Conservation (phyloP, 2,329 filamentous ascomycete species). For the Elsinoe arachidis region DNA sequence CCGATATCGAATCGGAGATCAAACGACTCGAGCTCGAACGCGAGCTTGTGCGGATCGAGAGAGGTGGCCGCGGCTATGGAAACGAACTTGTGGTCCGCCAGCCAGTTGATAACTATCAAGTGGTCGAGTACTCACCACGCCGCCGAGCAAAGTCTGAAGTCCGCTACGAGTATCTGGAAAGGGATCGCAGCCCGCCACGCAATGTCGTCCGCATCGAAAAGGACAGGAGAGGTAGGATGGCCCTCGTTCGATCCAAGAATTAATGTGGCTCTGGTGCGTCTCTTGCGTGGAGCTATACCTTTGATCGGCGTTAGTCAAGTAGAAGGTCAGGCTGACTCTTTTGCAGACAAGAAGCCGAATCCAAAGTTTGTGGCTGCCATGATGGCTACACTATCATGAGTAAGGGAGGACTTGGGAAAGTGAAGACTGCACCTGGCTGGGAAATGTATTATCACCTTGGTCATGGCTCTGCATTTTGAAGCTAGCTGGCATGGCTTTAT, state of each 20-base stretch:
- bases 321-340: constrained; percentile 16
- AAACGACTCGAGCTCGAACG: constrained; percentile 60
- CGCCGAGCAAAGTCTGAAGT: constrained; percentile 44
- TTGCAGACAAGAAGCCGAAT: constrained; percentile 31
- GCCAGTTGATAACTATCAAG: constrained; percentile 36
- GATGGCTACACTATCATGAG: constrained; percentile 35
- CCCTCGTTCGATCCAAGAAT: constrained; percentile 69
- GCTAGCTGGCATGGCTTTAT: too few species aligned
- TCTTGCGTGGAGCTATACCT: constrained; percentile 11
- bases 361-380: constrained; percentile 37
- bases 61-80: constrained; percentile 30
- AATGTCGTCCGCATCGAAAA: constrained; percentile 66
- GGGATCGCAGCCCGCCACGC: constrained; percentile 35
- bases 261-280: constrained; percentile 35
- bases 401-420: neutral
- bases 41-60: constrained; percentile 49
- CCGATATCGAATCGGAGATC: constrained; percentile 66
- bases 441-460: neutral
- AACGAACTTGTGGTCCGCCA: constrained; percentile 27
- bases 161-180: constrained; percentile 48
- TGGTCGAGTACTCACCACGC: constrained; percentile 44
- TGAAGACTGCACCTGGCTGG: neutral
- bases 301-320: constrained; percentile 13
- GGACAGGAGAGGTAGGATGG: constrained; percentile 94
- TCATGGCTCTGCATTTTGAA: neutral